Percentiles rank a stretch among this genome's conserved stretches.
Evolutionary conservation across 495 filamentous ascomycete genomes (phyloP).

Genomic region (Neurospora sp.): DNA sequence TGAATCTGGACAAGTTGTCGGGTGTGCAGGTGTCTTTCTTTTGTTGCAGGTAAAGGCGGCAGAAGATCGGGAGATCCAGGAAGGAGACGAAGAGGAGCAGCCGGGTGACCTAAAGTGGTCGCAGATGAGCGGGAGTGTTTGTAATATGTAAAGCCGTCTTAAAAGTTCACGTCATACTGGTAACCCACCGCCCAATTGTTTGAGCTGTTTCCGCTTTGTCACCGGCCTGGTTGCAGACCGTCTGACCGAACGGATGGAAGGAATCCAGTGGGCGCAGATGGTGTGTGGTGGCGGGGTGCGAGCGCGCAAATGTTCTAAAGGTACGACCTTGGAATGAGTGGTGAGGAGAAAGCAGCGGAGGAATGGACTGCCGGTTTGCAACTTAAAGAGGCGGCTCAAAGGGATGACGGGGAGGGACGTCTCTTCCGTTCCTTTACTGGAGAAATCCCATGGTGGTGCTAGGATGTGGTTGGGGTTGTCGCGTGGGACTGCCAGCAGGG

Average conservation of each 20-base stretch:
- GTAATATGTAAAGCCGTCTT: not conserved
- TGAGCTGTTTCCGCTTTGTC: not conserved
- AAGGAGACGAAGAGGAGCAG: not conserved
- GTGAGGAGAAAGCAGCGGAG: not conserved
- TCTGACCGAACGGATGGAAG: not conserved
- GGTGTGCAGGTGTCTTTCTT: not conserved
- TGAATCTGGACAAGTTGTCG: not conserved
- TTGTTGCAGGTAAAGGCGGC: not conserved
- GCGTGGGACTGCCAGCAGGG: not conserved
- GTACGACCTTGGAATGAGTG: not conserved
- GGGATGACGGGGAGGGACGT: not conserved
- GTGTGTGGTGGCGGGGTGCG: not conserved
- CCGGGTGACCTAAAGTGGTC: not conserved
- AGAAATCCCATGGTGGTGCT: not conserved
- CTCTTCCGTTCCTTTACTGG: not conserved
- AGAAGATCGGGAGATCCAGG: constrained; percentile 1
- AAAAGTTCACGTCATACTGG: not conserved
- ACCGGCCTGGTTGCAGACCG: not conserved
- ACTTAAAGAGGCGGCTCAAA: not conserved
- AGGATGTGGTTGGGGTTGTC: not conserved
- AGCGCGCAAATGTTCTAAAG: not conserved
- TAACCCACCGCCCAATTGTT: not conserved
- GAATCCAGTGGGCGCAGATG: not conserved
- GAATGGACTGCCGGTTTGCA: not conserved
- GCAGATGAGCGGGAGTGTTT: not conserved